Conservation (phyloP, 2,329 filamentous ascomycete genomes). For the Stenocarpella maydis region DNA sequence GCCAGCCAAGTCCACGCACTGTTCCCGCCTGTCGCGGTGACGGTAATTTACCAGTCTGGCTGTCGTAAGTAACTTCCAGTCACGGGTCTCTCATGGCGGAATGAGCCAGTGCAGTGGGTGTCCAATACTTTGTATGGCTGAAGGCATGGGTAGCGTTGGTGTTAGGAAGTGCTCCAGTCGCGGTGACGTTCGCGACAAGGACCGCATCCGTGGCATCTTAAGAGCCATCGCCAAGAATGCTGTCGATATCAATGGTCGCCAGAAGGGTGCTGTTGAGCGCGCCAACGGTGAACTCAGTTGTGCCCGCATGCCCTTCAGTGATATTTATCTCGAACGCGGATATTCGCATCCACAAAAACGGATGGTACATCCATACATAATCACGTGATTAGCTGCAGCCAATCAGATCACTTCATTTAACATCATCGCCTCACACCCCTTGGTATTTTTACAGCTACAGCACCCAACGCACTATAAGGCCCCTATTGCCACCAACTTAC, state of each 20-base stretch:
- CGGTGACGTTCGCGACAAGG: slow-evolving; percentile 52
- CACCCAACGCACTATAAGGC: too few species aligned
- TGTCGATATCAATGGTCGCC: slow-evolving; percentile 32
- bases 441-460: too few species aligned
- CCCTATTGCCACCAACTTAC: too few species aligned
- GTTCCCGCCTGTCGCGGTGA: slow-evolving; percentile 56
- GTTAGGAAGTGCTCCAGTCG: slow-evolving; percentile 57
- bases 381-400: too few species aligned
- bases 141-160: slow-evolving; percentile 50
- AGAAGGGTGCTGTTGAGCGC: slow-evolving; percentile 59
- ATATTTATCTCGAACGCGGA: slow-evolving; percentile 46
- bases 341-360: too few species aligned
- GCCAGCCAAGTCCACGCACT: slow-evolving; percentile 65
- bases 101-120: slow-evolving; percentile 53
- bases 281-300: slow-evolving; percentile 53
- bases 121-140: slow-evolving; percentile 59
- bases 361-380: too few species aligned
- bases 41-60: slow-evolving; percentile 46
- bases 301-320: slow-evolving; percentile 43
- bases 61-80: slow-evolving; percentile 43
- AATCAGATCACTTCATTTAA: too few species aligned
- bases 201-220: slow-evolving; percentile 32
- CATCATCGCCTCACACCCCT: too few species aligned
- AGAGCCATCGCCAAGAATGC: slow-evolving; percentile 19
- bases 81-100: slow-evolving; percentile 59